Evolutionary conservation across 805 yeast genomes (phyloP).

Genomic region (Starmerella sirachaensis): DNA sequence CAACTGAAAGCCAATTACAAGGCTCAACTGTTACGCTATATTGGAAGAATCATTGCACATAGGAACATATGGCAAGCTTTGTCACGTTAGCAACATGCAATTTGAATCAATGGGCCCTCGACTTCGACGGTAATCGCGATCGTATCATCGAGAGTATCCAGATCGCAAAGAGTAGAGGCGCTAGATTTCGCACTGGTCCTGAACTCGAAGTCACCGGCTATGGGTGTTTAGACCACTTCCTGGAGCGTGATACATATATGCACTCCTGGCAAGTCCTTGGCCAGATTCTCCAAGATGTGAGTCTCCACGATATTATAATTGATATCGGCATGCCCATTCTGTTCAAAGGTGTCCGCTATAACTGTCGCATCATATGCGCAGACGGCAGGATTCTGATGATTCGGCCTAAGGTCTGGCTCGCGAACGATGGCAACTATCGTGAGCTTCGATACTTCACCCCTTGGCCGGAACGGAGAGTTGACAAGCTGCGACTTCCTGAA

Average conservation of each 20-base stretch:
- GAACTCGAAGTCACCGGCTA: slow-evolving; percentile 92
- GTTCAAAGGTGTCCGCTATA: slow-evolving; percentile 78
- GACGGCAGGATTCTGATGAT: slow-evolving; percentile 71
- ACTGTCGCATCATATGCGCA: slow-evolving; percentile 75
- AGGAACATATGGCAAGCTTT: slow-evolving; percentile 60
- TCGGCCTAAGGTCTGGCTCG: slow-evolving; percentile 85
- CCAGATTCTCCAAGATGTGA: slow-evolving; percentile 54
- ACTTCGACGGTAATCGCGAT: slow-evolving; percentile 92
- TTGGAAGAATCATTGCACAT: no score
- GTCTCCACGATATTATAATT: slow-evolving; percentile 61
- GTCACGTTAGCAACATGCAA: slow-evolving; percentile 89
- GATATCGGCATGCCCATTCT: slow-evolving; percentile 93
- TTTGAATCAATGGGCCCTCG: slow-evolving; percentile 96
- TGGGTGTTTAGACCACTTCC: slow-evolving; percentile 61
- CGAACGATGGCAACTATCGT: slow-evolving; percentile 95
- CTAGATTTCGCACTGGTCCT: slow-evolving; percentile 87
- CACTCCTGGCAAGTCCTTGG: slow-evolving; percentile 95
- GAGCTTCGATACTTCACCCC: slow-evolving; percentile 97
- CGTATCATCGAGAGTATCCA: slow-evolving; percentile 71
- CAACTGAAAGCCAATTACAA: no score
- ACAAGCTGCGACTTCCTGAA: slow-evolving; percentile 61
- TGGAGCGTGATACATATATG: slow-evolving; percentile 74
- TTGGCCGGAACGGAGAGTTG: slow-evolving; percentile 76
- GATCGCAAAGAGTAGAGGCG: slow-evolving; percentile 63
- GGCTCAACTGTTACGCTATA: no score